These are phyloP conservation scores for Mycena pura DNA, from an alignment of 768 basidiomycete genomes.

Conservation along the genomic window DNA sequence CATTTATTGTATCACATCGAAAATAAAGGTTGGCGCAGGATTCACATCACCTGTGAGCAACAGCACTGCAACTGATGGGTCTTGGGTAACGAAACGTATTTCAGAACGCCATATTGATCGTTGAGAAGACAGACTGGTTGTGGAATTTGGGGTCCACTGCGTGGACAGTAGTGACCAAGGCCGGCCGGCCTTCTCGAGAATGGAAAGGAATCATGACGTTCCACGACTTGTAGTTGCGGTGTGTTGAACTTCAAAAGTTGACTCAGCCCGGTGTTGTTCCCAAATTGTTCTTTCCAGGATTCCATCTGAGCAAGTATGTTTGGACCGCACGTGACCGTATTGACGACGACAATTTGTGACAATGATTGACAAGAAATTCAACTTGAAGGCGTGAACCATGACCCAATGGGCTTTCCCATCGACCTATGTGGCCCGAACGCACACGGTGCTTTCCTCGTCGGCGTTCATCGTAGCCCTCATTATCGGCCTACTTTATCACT, in stretches of 20 bases:
- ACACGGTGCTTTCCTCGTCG: constrained; percentile 67
- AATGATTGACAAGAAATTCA: not conserved
- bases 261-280: too few relatives aligned
- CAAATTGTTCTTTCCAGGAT: too few relatives aligned
- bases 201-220: not conserved
- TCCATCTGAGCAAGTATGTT: too few relatives aligned
- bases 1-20: constrained; percentile 1
- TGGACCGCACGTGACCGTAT: not conserved
- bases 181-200: constrained; percentile 13
- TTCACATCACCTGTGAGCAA: constrained; percentile 16
- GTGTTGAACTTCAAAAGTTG: too few relatives aligned
- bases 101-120: constrained; percentile 20
- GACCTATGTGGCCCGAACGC: constrained; percentile 62
- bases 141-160: not conserved
- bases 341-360: not conserved
- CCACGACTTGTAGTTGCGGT: not conserved
- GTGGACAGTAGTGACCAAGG: constrained; percentile 1
- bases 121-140: constrained; percentile 9
- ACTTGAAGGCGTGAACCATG: not conserved
- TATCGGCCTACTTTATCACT: constrained; percentile 75
- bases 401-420: constrained; percentile 37
- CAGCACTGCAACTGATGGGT: constrained; percentile 17
- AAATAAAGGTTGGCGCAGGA: not conserved
- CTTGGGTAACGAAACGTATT: constrained; percentile 22
- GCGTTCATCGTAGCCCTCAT: constrained; percentile 73